Conservation (phyloP, 1,139 yeast species). For the Pichia sp. region DNA sequence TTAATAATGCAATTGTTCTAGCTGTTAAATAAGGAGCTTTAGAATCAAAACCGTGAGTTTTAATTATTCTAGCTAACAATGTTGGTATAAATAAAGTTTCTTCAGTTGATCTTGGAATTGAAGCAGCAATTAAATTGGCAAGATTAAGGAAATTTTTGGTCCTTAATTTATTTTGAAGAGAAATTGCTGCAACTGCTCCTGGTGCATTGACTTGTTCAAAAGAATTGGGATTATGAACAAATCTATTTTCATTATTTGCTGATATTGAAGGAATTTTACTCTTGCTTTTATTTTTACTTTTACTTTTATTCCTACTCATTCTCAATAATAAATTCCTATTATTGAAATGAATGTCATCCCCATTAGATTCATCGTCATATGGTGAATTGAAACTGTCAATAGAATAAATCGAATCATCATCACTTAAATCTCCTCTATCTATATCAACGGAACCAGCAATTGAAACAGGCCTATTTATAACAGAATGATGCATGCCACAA, state of each 20-base stretch:
- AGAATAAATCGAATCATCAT: conserved; percentile 34
- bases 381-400: conserved; percentile 2
- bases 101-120: conserved; percentile 70
- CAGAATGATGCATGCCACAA: conserved; percentile 45
- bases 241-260: too few relatives aligned
- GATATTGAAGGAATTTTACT: not conserved
- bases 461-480: conserved; percentile 58
- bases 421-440: conserved; percentile 39
- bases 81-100: conserved; percentile 71
- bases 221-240: conserved; percentile 21
- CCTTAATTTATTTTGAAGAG: conserved; percentile 47
- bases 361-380: not conserved
- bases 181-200: conserved; percentile 72
- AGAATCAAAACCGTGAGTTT: conserved; percentile 62
- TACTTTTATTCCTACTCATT: not conserved
- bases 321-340: too few relatives aligned
- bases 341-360: too few relatives aligned
- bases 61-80: conserved; percentile 57
- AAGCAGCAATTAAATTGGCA: conserved; percentile 62
- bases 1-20: conserved; percentile 59
- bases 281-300: not conserved
- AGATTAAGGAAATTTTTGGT: conserved; percentile 40
- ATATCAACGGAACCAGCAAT: conserved; percentile 51
- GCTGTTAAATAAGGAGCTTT: conserved; percentile 64
- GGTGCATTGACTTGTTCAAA: conserved; percentile 66